A percentile compares a stretch with the other conserved stretches of the same genome.
phyloP scores from a whole-genome alignment of 2,329 filamentous ascomycete genomes.

The Drechslera avenae region DNA sequence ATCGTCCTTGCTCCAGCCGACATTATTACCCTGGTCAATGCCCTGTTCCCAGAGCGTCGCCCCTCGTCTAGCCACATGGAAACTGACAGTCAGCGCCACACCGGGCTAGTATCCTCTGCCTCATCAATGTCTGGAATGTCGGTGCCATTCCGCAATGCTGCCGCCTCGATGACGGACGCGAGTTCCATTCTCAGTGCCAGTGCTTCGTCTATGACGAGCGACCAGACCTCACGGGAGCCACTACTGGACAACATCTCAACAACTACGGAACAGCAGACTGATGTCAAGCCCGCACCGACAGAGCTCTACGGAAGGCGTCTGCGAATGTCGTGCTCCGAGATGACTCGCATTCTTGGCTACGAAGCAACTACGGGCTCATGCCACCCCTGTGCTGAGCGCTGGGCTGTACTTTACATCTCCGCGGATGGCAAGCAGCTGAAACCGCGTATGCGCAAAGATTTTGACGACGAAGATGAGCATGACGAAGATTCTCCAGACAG shows the following conservation, averaged over 20 bases:
- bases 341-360: slow-evolving; percentile 68
- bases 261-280: slow-evolving; percentile 31
- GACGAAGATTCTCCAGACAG: slow-evolving; percentile 63
- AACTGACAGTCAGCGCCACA: slow-evolving; percentile 54
- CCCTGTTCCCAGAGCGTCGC: slow-evolving; percentile 77
- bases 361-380: slow-evolving; percentile 70
- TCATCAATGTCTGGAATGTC: slow-evolving; percentile 58
- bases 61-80: slow-evolving; percentile 62
- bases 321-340: slow-evolving; percentile 71
- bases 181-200: slow-evolving; percentile 75
- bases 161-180: slow-evolving; percentile 62
- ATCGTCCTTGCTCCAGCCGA: slow-evolving; percentile 81
- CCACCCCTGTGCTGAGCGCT: slow-evolving; percentile 81
- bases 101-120: slow-evolving; percentile 53
- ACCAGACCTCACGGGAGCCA: slow-evolving; percentile 70
- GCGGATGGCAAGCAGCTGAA: slow-evolving; percentile 72
- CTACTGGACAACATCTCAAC: slow-evolving; percentile 56
- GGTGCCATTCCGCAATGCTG: slow-evolving; percentile 57
- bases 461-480: slow-evolving; percentile 66
- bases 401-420: slow-evolving; percentile 81
- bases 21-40: slow-evolving; percentile 78
- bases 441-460: slow-evolving; percentile 73
- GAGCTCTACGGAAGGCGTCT: slow-evolving; percentile 58
- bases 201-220: slow-evolving; percentile 73
- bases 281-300: slow-evolving; percentile 57